phyloP scores from a whole-genome alignment of 495 filamentous ascomycete species.

The Penicillium cinerascens region DNA sequence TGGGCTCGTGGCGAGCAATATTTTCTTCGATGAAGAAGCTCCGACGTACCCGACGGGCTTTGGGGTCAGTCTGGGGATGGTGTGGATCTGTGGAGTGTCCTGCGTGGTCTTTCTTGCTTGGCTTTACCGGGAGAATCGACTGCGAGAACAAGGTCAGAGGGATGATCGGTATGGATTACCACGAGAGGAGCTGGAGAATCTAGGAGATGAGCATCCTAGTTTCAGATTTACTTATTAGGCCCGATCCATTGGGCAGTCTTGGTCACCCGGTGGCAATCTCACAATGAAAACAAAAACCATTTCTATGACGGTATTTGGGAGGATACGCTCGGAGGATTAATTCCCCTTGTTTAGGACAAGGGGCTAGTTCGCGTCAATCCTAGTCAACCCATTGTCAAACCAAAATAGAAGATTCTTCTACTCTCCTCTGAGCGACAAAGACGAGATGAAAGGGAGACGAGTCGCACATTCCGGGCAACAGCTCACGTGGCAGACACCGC shows the following conservation, averaged over 20 bases:
- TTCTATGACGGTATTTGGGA: background rate
- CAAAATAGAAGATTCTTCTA: background rate
- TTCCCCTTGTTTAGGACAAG: background rate
- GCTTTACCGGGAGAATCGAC: constrained; percentile 50
- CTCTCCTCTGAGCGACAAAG: background rate
- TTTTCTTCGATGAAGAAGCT: constrained; percentile 47
- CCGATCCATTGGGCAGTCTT: background rate
- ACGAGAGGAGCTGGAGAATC: constrained; percentile 48
- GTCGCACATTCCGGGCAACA: background rate
- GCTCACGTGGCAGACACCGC: background rate
- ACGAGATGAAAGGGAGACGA: background rate
- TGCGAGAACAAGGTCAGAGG: constrained; percentile 50
- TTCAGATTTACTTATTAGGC: constrained; percentile 52
- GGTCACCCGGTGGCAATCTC: background rate
- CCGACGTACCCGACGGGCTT: constrained; percentile 51
- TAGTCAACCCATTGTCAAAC: background rate
- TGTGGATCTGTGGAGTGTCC: constrained; percentile 46
- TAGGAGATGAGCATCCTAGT: constrained; percentile 58
- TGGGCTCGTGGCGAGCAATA: constrained; percentile 52
- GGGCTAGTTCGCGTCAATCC: background rate
- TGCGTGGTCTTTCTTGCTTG: constrained; percentile 41
- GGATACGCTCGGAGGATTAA: background rate
- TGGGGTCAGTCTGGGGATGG: constrained; percentile 44
- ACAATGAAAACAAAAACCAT: background rate
- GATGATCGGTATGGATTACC: constrained; percentile 44